These are phyloP conservation scores for Russula sp. DNA, from an alignment of 768 basidiomycete genomes.

Conservation along the genomic window DNA sequence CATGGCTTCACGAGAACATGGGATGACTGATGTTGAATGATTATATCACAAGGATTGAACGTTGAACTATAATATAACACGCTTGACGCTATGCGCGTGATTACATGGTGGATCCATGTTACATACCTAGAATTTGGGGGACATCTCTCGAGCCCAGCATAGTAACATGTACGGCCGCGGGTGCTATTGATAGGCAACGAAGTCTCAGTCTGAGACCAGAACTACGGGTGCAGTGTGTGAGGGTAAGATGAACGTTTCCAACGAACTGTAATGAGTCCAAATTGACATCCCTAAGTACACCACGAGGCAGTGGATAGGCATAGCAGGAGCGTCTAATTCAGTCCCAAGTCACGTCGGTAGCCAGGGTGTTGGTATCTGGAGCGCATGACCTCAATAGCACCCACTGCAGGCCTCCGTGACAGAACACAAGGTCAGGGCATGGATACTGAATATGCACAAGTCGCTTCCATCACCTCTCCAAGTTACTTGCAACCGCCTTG, in stretches of 20 bases:
- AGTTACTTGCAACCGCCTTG: too few species aligned
- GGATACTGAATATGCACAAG: too few species aligned
- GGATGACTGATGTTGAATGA: neutral
- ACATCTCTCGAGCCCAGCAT: neutral
- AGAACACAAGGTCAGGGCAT: too few species aligned
- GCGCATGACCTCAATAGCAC: too few species aligned
- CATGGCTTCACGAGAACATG: neutral
- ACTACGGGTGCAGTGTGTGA: neutral
- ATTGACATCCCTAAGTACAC: too few species aligned
- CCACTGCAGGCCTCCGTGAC: too few species aligned
- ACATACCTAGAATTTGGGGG: neutral
- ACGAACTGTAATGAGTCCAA: neutral
- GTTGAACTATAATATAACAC: too few species aligned
- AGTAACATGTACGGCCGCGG: conserved; percentile 4
- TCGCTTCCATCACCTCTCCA: too few species aligned
- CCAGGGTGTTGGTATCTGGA: too few species aligned
- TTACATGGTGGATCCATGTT: neutral
- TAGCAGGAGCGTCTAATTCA: too few species aligned
- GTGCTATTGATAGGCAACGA: neutral
- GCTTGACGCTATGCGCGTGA: neutral
- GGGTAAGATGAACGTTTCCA: neutral
- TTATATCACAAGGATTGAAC: neutral
- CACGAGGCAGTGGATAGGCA: too few species aligned
- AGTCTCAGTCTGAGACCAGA: neutral
- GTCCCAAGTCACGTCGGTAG: too few species aligned